phyloP scores from a whole-genome alignment of 2,329 filamentous ascomycete genomes.

The Fusarium sp. region DNA sequence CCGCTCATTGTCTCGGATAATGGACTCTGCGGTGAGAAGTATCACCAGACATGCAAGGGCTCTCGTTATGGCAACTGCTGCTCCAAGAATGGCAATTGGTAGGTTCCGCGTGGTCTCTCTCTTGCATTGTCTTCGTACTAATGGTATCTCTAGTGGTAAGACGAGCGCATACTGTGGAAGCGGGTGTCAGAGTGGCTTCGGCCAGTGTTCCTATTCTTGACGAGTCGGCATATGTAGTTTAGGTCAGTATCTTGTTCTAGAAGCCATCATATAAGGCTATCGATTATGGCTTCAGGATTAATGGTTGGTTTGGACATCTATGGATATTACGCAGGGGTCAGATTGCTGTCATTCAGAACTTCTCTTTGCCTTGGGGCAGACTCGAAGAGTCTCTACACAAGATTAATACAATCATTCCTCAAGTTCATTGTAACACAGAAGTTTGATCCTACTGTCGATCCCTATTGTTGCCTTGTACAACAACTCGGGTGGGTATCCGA shows the following conservation, averaged over 20 bases:
- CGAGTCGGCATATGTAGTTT: background rate
- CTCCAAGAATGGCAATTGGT: constrained; percentile 23
- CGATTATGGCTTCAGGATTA: background rate
- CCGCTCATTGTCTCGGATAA: constrained; percentile 33
- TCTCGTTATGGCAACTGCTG: constrained; percentile 34
- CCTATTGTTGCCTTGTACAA: background rate
- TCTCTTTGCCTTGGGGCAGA: background rate
- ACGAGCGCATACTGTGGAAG: constrained; percentile 19
- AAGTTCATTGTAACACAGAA: background rate
- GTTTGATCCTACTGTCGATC: background rate
- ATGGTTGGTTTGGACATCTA: background rate
- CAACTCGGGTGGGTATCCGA: background rate
- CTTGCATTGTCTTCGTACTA: background rate
- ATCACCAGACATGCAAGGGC: constrained; percentile 36
- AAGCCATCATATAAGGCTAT: background rate
- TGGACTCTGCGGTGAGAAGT: constrained; percentile 33
- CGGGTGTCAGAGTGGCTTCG: constrained; percentile 18
- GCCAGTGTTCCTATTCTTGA: constrained; percentile 2
- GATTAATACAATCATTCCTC: background rate
- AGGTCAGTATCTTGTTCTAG: background rate
- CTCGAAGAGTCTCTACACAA: background rate
- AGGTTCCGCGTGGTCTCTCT: background rate
- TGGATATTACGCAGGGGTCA: background rate
- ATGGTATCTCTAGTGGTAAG: constrained; percentile 13
- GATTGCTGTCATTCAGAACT: background rate